Evolutionary conservation across 306 rosid species (phyloP).

Genomic region (Mimosa pudica): DNA sequence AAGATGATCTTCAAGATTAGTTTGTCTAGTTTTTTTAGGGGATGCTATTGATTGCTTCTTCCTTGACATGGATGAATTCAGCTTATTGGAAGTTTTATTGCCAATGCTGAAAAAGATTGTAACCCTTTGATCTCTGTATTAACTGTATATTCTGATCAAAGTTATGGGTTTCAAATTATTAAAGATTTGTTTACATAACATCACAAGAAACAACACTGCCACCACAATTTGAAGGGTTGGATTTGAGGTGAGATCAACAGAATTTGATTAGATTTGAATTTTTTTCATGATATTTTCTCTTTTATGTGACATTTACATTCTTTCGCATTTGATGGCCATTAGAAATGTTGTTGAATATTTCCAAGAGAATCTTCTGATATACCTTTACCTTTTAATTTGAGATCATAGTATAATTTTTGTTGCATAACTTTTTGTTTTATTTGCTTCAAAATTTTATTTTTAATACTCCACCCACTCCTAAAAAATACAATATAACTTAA

Average conservation of each 20-base stretch:
- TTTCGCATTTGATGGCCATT: no score
- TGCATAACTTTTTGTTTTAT: no score
- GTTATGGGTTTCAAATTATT: conserved; percentile 26
- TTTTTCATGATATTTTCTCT: no score
- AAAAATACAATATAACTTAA: no score
- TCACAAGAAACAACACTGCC: background rate
- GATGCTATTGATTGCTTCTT: conserved; percentile 9
- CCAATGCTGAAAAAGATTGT: conserved; percentile 1
- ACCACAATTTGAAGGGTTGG: background rate
- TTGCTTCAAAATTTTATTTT: no score
- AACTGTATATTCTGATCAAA: conserved; percentile 31
- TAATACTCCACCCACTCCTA: no score
- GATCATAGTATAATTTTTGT: no score
- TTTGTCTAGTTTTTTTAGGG: background rate
- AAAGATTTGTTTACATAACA: conserved; percentile 13
- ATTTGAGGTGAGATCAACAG: background rate
- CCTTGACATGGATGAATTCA: background rate
- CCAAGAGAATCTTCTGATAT: no score
- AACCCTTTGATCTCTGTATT: conserved; percentile 24
- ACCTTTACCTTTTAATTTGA: no score
- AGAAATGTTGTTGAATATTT: no score
- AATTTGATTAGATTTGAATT: no score
- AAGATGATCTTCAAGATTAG: conserved; percentile 25
- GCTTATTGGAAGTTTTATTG: conserved; percentile 4
- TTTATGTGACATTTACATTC: no score